A percentile compares a stretch with the other conserved stretches of the same genome.
Conservation (phyloP, 2,329 filamentous ascomycete species). For the Lachnellula subtilissima region DNA sequence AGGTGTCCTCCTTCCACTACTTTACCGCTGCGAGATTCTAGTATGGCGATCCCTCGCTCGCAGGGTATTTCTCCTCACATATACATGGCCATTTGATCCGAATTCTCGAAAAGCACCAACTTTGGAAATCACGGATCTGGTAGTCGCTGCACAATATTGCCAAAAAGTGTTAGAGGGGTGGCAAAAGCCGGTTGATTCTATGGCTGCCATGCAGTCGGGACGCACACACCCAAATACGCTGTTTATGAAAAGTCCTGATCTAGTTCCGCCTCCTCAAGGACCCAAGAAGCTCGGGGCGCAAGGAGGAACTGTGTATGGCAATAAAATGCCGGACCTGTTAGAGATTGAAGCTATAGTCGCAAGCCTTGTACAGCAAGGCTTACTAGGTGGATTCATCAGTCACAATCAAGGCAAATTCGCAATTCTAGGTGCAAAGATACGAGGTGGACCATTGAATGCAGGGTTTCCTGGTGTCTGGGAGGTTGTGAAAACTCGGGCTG, state of each 20-base stretch:
- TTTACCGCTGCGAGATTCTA: conserved; percentile 72
- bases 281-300: conserved; percentile 48
- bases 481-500: conserved; percentile 58
- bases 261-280: conserved; percentile 40
- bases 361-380: conserved; percentile 71
- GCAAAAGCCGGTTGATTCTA: conserved; percentile 29
- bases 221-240: conserved; percentile 43
- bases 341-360: conserved; percentile 76
- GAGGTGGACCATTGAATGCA: conserved; percentile 57
- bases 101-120: conserved; percentile 63
- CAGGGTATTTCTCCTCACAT: conserved; percentile 72
- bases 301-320: conserved; percentile 60
- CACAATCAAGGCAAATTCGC: conserved; percentile 74
- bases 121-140: conserved; percentile 66
- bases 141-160: conserved; percentile 57
- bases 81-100: conserved; percentile 58
- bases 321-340: conserved; percentile 51
- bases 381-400: conserved; percentile 79
- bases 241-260: conserved; percentile 43
- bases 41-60: conserved; percentile 81
- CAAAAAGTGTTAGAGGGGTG: conserved; percentile 61
- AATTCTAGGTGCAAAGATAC: conserved; percentile 70
- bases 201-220: conserved; percentile 22
- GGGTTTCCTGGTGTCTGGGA: conserved; percentile 74
- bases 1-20: conserved; percentile 69